These are phyloP conservation scores for Osmanthus fragrans DNA, from an alignment of 257 asterid genomes.

Conservation along the genomic window DNA sequence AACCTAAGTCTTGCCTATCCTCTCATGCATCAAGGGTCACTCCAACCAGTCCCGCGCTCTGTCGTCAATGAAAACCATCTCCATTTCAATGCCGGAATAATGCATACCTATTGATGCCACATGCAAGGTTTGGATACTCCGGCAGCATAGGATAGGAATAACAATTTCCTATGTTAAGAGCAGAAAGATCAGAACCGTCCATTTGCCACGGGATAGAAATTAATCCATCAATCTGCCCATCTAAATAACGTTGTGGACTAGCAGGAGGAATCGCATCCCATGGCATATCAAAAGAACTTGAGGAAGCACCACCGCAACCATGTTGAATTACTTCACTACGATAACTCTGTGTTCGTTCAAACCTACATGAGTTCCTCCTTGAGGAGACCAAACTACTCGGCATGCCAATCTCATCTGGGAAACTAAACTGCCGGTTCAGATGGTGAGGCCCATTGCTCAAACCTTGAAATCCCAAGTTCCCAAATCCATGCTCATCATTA, in stretches of 20 bases:
- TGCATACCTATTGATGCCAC: slow-evolving; percentile 58
- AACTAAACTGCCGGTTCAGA: slow-evolving; percentile 52
- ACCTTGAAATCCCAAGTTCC: slow-evolving; percentile 46
- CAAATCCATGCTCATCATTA: slow-evolving; percentile 67
- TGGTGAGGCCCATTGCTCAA: slow-evolving; percentile 48
- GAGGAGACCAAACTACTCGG: slow-evolving; percentile 41
- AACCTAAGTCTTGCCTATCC: slow-evolving; percentile 18
- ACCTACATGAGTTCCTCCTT: slow-evolving; percentile 42
- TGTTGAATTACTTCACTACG: slow-evolving; percentile 48
- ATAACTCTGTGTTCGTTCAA: slow-evolving; percentile 56
- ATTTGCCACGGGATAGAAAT: slow-evolving; percentile 69
- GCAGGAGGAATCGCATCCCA: slow-evolving; percentile 52
- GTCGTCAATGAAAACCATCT: slow-evolving; percentile 15
- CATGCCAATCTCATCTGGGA: slow-evolving; percentile 56
- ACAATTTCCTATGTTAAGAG: slow-evolving; percentile 37
- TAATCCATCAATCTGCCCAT: slow-evolving; percentile 58
- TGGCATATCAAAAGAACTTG: slow-evolving; percentile 41
- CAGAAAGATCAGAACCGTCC: slow-evolving; percentile 52
- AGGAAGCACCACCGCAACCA: slow-evolving; percentile 31
- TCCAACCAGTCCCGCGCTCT: background rate
- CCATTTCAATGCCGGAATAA: slow-evolving; percentile 67
- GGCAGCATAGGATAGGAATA: slow-evolving; percentile 50
- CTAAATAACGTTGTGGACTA: slow-evolving; percentile 37
- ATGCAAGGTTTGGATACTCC: slow-evolving; percentile 50
- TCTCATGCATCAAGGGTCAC: background rate